A percentile compares a stretch with the other conserved stretches of the same genome.
Evolutionary conservation across 2,329 filamentous ascomycete species (phyloP).

Genomic region (Meredithiella fracta): DNA sequence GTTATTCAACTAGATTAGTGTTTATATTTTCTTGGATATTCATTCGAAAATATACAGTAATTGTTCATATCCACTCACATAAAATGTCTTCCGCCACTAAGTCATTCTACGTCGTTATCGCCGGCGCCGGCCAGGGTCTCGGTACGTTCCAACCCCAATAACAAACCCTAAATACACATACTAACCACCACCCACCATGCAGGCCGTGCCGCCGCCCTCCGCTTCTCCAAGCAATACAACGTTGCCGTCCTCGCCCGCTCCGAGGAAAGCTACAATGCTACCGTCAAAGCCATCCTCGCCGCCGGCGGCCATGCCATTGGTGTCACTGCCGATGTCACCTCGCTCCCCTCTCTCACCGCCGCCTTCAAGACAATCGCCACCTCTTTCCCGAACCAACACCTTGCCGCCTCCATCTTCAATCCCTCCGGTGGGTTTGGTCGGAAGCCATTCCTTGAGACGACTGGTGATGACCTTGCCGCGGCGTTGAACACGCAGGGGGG

Average conservation of each 20-base stretch:
- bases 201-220: slow-evolving; percentile 29
- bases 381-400: slow-evolving; percentile 36
- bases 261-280: slow-evolving; percentile 45
- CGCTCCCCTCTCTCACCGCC: slow-evolving; percentile 30
- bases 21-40: neutral
- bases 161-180: slow-evolving; percentile 4
- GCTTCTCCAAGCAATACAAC: slow-evolving; percentile 49
- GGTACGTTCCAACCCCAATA: slow-evolving; percentile 19
- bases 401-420: slow-evolving; percentile 56
- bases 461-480: slow-evolving; percentile 30
- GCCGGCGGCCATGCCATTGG: slow-evolving; percentile 54
- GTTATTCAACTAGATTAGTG: neutral
- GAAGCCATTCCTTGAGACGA: slow-evolving; percentile 44
- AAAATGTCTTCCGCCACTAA: neutral
- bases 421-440: slow-evolving; percentile 35
- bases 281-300: slow-evolving; percentile 51
- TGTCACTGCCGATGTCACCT: slow-evolving; percentile 36
- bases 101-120: slow-evolving; percentile 47
- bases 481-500: slow-evolving; percentile 24
- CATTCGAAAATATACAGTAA: neutral
- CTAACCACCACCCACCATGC: neutral
- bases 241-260: slow-evolving; percentile 60
- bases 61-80: neutral
- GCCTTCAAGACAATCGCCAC: slow-evolving; percentile 48
- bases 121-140: slow-evolving; percentile 57